A percentile compares a stretch with the other conserved stretches of the same genome.
Conservation (phyloP, 2,329 filamentous ascomycete species). For the Diplodia corticola region DNA sequence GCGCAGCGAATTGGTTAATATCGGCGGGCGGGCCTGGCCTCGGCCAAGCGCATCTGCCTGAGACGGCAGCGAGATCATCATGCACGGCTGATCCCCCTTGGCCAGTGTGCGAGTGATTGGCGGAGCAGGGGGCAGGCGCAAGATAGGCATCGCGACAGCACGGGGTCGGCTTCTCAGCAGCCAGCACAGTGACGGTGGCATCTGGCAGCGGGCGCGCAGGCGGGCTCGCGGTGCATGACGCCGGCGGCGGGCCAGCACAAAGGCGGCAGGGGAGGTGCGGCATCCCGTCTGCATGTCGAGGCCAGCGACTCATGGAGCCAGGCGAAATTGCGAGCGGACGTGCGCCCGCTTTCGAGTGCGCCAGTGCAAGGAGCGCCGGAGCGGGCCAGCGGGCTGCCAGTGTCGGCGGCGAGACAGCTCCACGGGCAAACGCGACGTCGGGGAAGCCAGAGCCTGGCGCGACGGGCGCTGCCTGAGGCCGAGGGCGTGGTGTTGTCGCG, state of each 20-base stretch:
- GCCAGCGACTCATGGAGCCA: conserved; percentile 11
- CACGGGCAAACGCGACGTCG: background rate
- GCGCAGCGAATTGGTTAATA: conserved; percentile 18
- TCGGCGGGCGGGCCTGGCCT: conserved; percentile 15
- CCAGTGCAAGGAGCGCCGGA: conserved; percentile 3
- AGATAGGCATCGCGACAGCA: background rate
- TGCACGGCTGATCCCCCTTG: conserved; percentile 20
- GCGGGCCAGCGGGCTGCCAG: conserved; percentile 2
- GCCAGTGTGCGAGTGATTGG: conserved; percentile 18
- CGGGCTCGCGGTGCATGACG: background rate
- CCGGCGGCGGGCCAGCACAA: background rate
- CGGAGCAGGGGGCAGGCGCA: conserved; percentile 14
- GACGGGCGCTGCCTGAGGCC: background rate
- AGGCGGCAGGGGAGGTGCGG: background rate
- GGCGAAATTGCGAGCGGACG: conserved; percentile 16
- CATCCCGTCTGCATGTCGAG: background rate
- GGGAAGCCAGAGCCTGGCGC: background rate
- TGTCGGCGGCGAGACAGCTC: background rate
- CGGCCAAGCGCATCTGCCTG: conserved; percentile 11
- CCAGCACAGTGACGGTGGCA: background rate
- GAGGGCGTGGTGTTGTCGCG: background rate
- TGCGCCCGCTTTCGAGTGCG: conserved; percentile 1
- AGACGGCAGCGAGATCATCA: conserved; percentile 14
- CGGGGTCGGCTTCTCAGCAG: background rate
- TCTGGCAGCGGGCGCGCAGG: background rate